A percentile compares a stretch with the other conserved stretches of the same genome.
These are phyloP conservation scores for Massospora cicadina DNA, from an alignment of 371 early-diverging fungal species.

Conservation along the genomic window DNA sequence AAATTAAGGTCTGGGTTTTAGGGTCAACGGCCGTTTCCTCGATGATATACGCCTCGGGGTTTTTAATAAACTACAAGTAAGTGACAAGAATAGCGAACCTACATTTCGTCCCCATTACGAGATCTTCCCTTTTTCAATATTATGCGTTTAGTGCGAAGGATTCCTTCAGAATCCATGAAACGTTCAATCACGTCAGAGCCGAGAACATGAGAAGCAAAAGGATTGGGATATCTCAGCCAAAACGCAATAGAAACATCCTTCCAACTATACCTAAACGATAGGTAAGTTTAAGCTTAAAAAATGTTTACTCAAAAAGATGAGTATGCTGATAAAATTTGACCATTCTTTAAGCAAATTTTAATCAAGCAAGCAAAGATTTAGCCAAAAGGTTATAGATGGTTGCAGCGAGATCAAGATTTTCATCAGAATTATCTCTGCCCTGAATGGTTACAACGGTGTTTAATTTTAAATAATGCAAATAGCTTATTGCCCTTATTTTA, in stretches of 20 bases:
- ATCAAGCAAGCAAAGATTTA: too few relatives aligned
- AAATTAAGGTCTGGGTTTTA: slow-evolving; percentile 47
- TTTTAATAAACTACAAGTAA: slow-evolving; percentile 37
- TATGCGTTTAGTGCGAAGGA: slow-evolving; percentile 68
- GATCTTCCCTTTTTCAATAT: slow-evolving; percentile 70
- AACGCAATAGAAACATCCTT: slow-evolving; percentile 71
- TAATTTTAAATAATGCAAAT: too few relatives aligned
- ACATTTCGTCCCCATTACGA: slow-evolving; percentile 68
- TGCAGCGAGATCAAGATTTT: too few relatives aligned
- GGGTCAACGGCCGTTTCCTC: slow-evolving; percentile 80
- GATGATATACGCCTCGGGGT: slow-evolving; percentile 57
- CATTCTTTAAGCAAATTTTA: too few relatives aligned
- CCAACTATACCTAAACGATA: slow-evolving; percentile 58
- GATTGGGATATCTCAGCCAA: slow-evolving; percentile 91
- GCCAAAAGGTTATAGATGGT: too few relatives aligned
- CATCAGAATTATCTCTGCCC: too few relatives aligned
- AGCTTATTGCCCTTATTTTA: too few relatives aligned
- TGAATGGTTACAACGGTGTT: too few relatives aligned
- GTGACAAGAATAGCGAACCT: slow-evolving; percentile 5
- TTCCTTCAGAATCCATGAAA: slow-evolving; percentile 57
- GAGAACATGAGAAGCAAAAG: slow-evolving; percentile 89
- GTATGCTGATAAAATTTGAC: too few relatives aligned
- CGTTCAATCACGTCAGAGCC: slow-evolving; percentile 80
- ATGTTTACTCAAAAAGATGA: too few relatives aligned
- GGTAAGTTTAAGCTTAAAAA: too few relatives aligned